These are phyloP conservation scores for Pichia sp. DNA, from an alignment of 1,139 yeast species.

Conservation along the genomic window DNA sequence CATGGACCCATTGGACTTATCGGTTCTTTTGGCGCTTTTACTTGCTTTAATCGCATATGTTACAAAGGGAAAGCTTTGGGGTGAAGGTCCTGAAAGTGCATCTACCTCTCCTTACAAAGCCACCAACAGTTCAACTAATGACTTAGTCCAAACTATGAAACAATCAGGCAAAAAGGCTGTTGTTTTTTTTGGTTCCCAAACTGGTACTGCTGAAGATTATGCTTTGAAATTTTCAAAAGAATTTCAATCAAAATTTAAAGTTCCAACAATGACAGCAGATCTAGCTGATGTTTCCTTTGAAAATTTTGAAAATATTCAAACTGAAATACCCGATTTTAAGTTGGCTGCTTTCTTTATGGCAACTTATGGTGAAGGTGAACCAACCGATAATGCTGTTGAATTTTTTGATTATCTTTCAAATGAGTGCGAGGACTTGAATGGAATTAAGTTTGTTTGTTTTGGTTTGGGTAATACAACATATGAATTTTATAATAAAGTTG, in stretches of 20 bases:
- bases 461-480: constrained; percentile 93
- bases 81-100: constrained; percentile 33
- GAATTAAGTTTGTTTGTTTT: constrained; percentile 65
- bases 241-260: constrained; percentile 71
- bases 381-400: constrained; percentile 85
- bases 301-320: constrained; percentile 48
- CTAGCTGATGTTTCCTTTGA: constrained; percentile 82
- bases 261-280: constrained; percentile 82
- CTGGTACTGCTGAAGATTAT: constrained; percentile 99
- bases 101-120: constrained; percentile 20
- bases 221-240: constrained; percentile 89
- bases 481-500: constrained; percentile 83
- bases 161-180: constrained; percentile 61
- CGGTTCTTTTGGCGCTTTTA: constrained; percentile 61
- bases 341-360: constrained; percentile 76
- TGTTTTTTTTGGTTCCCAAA: constrained; percentile 94
- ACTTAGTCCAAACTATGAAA: constrained; percentile 57
- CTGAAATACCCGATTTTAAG: constrained; percentile 35
- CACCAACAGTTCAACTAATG: constrained; percentile 35
- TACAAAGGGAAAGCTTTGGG: constrained; percentile 57
- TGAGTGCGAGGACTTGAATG: constrained; percentile 57
- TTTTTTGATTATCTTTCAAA: constrained; percentile 57
- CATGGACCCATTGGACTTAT: constrained; percentile 61
- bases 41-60: constrained; percentile 60
- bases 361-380: constrained; percentile 98